These are phyloP conservation scores for Phallus indusiatus DNA, from an alignment of 768 basidiomycete species.

Conservation along the genomic window DNA sequence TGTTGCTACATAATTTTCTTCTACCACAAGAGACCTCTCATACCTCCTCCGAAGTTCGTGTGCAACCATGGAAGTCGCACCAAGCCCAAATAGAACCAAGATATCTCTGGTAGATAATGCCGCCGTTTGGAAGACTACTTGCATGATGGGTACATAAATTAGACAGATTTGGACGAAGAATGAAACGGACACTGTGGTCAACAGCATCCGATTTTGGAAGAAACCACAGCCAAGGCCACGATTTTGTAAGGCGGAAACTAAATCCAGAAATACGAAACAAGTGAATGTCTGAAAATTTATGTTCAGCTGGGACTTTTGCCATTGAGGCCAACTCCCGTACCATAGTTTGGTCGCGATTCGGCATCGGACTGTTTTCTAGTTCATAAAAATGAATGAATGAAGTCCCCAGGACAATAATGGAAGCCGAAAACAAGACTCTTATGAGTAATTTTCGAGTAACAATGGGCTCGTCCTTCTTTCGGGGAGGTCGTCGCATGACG, in stretches of 20 bases:
- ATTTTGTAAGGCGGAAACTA: conserved; percentile 91
- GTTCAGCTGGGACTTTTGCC: background rate
- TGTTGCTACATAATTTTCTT: conserved; percentile 37
- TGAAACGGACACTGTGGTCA: conserved; percentile 81
- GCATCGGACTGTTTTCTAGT: conserved; percentile 73
- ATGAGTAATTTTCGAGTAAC: conserved; percentile 64
- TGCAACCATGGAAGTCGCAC: conserved; percentile 48
- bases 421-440: conserved; percentile 87
- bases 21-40: conserved; percentile 54
- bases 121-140: conserved; percentile 89
- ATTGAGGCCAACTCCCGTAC: conserved; percentile 34
- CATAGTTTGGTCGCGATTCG: conserved; percentile 91
- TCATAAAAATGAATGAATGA: conserved; percentile 81
- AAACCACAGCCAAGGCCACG: conserved; percentile 83
- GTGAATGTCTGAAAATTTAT: conserved; percentile 72
- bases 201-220: conserved; percentile 79
- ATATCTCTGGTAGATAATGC: conserved; percentile 64
- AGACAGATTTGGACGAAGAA: conserved; percentile 76
- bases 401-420: conserved; percentile 84
- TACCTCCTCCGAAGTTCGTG: conserved; percentile 76
- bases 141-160: conserved; percentile 87
- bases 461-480: conserved; percentile 85
- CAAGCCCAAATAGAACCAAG: conserved; percentile 58
- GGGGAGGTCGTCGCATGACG: conserved; percentile 88
- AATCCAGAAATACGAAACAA: conserved; percentile 93